These are phyloP conservation scores for Hirschfeldia incana DNA, from an alignment of 345 rosid genomes.

Conservation along the genomic window DNA sequence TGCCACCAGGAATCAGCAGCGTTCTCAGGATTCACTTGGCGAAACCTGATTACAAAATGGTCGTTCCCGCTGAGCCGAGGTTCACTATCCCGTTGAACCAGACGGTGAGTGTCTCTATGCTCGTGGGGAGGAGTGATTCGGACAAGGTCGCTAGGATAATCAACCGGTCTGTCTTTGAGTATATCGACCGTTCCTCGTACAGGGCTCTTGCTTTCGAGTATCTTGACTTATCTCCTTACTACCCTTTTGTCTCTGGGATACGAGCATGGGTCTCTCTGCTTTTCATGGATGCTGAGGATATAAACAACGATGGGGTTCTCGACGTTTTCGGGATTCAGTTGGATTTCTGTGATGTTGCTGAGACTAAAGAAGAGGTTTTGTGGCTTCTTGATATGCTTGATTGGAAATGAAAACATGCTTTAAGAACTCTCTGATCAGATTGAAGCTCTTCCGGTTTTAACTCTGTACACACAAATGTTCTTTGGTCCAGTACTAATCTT, in stretches of 20 bases:
- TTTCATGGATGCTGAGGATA: constrained; percentile 64
- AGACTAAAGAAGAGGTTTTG: constrained; percentile 79
- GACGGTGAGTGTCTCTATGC: constrained; percentile 66
- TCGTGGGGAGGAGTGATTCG: constrained; percentile 71
- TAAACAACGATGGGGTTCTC: constrained; percentile 52
- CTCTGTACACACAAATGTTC: neutral
- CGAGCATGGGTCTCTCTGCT: constrained; percentile 89
- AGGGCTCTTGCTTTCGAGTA: constrained; percentile 82
- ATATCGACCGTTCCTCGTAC: constrained; percentile 64
- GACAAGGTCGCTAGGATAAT: constrained; percentile 70
- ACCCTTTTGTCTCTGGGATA: constrained; percentile 74
- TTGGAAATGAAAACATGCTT: constrained; percentile 64
- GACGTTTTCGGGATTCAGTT: constrained; percentile 84
- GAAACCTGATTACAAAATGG: constrained; percentile 71
- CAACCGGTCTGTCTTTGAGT: constrained; percentile 64
- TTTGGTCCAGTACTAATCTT: neutral
- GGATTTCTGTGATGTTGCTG: constrained; percentile 85
- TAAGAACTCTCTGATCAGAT: neutral
- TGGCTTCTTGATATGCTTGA: constrained; percentile 94
- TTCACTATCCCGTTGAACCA: constrained; percentile 59
- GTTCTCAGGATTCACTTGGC: constrained; percentile 51
- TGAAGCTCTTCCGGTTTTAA: neutral
- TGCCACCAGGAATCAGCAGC: constrained; percentile 50
- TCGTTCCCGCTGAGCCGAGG: constrained; percentile 69
- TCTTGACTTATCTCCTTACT: constrained; percentile 72